Evolutionary conservation across 352 stramenopile species (phyloP).

Genomic region (Phytophthora capsici): DNA sequence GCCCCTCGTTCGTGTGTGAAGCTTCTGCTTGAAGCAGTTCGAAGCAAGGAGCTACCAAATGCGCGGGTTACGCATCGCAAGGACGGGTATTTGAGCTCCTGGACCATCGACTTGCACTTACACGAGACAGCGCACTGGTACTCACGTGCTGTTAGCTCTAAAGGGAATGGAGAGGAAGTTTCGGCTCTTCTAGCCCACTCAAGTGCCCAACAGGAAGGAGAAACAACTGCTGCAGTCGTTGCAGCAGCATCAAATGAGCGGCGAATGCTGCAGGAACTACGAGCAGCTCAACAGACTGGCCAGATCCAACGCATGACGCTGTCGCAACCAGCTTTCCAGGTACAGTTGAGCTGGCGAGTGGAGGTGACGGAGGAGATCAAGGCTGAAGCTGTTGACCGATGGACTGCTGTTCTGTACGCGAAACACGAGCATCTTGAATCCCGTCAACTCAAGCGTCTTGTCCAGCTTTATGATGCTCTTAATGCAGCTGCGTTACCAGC

Average conservation of each 20-base stretch:
- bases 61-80: slow-evolving; percentile 43
- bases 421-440: slow-evolving; percentile 67
- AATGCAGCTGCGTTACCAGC: slow-evolving; percentile 41
- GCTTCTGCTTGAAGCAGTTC: slow-evolving; percentile 42
- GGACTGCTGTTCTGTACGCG: slow-evolving; percentile 55
- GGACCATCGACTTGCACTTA: slow-evolving; percentile 65
- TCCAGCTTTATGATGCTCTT: slow-evolving; percentile 61
- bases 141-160: slow-evolving; percentile 7
- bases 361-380: slow-evolving; percentile 6
- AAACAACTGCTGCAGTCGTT: slow-evolving; percentile 27
- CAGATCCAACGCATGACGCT: slow-evolving; percentile 67
- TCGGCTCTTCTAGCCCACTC: slow-evolving; percentile 5
- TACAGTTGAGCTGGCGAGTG: slow-evolving; percentile 48
- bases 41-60: slow-evolving; percentile 26
- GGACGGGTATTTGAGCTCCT: slow-evolving; percentile 68
- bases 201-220: slow-evolving; percentile 20
- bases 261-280: slow-evolving; percentile 58
- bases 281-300: slow-evolving; percentile 55
- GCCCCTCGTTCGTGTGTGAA: slow-evolving; percentile 41
- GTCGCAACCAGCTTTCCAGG: slow-evolving; percentile 54
- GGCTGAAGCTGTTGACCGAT: slow-evolving; percentile 32
- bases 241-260: slow-evolving; percentile 45
- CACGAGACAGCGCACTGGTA: slow-evolving; percentile 58
- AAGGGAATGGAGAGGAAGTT: slow-evolving; percentile 4
- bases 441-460: slow-evolving; percentile 66